Evolutionary conservation across 2,329 filamentous ascomycete genomes (phyloP).

Genomic region (Colletotrichum eleusines): DNA sequence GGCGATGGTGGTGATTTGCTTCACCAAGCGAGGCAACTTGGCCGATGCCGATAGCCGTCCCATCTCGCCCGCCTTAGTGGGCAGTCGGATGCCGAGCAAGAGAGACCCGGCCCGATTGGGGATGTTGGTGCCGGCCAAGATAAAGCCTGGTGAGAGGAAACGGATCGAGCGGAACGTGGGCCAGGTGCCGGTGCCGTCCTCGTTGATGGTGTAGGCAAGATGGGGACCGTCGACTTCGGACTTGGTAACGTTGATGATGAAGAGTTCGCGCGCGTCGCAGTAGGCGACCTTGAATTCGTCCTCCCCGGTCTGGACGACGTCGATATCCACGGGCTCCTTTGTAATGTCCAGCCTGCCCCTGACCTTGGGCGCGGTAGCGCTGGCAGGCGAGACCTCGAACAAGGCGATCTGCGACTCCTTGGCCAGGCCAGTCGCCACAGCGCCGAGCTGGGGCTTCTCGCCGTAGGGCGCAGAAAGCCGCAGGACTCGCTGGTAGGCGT

Average conservation of each 20-base stretch:
- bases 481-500: constrained; percentile 70
- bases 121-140: constrained; percentile 69
- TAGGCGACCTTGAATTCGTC: constrained; percentile 80
- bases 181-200: constrained; percentile 57
- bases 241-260: constrained; percentile 67
- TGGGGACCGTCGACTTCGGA: constrained; percentile 59
- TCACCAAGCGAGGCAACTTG: constrained; percentile 75
- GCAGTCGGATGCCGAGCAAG: constrained; percentile 68
- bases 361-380: constrained; percentile 60
- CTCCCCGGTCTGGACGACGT: constrained; percentile 73
- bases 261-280: constrained; percentile 81
- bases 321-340: constrained; percentile 75
- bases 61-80: constrained; percentile 49
- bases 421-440: constrained; percentile 82
- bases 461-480: constrained; percentile 63
- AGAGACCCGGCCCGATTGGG: constrained; percentile 69
- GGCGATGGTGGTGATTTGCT: constrained; percentile 82
- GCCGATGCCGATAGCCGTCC: constrained; percentile 65
- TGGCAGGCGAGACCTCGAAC: constrained; percentile 74
- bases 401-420: constrained; percentile 82
- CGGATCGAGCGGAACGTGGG: constrained; percentile 70
- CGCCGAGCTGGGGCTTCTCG: constrained; percentile 71
- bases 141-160: constrained; percentile 68
- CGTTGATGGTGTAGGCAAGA: constrained; percentile 68
- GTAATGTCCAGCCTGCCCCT: constrained; percentile 64